Base-by-base conservation (phyloP, 2,329 filamentous ascomycete genomes). In the Polytolypa hystricis region DNA sequence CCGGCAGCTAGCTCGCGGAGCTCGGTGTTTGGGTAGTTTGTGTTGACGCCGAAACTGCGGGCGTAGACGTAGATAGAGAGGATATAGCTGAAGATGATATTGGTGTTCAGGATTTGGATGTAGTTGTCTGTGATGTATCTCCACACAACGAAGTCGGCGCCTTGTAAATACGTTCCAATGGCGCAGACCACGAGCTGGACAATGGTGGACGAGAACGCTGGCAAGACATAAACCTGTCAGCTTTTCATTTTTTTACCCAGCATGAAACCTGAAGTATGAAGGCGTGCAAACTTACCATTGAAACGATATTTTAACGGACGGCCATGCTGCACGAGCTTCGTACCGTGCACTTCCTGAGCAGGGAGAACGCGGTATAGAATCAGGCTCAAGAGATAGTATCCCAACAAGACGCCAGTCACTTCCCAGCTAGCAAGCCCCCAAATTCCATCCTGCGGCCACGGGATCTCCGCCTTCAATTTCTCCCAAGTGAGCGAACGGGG, bases 51-150 rank as follows among this genome's bases (percentile, higher is more conserved):
- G 65, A 95, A 95, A 55, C 84, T 93, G 48, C 72, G 72, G 38
- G 84, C 59, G 53, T 96, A 96, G 44, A 89, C 79, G 47, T 78
- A 94, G 4, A 75, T 74, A 2, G 89, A 78, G 11, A 93, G 66
- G 5, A 61, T 59, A 49, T 79, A 83, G 9, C 84, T 70, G 47
- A 95, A 79, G 35, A 93, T 51, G 42, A 93, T 75, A 57, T 87
- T 93, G 43, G 81, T 76, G 0, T 85, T 91, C 20, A 93, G 69
- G 35, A 98, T 71, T 56, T 89, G 84, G 35, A 91, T 54, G 56
- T 89, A 93, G 65, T 96, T 89, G 55, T 93, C 79, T 66, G 82
- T 80, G 53, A 96, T 85, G 62, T 86, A 96, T 17, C 80, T 84
- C 89, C 89, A 98, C 35, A 95, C 73, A 6, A 77, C 72, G 51